Evolutionary conservation across 208 protist species (phyloP), one percentile per base, ranked within the genome.

Genomic region (Polymyxa betae): DNA sequence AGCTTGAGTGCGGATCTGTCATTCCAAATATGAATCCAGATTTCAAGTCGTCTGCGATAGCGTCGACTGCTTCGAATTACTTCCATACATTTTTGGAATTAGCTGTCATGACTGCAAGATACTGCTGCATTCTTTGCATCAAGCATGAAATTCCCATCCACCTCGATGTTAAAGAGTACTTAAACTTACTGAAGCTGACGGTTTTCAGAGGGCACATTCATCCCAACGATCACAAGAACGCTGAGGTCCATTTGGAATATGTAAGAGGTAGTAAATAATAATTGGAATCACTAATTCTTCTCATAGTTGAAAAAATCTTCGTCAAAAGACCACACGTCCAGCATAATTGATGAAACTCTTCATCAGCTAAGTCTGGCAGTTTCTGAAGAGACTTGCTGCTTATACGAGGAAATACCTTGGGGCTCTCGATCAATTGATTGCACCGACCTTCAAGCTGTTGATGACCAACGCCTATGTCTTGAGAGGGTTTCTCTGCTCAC

Each of bases 381-480:
- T 35, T 82, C 72, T 20, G 12, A 12, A 5, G 5, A 5, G n/a
- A n/a, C 5, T 40, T 5, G 16, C 40, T 35, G 35, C 16, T 40
- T 82, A 43, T 82, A 82, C 72, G 72, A 82, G n/a, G 72, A 82
- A 43, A n/a, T 82, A 35, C 5, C 5, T n/a, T 82, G 72, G 72
- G n/a, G n/a, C 5, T 35, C 72, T 5, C 72, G 72, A 43, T 40
- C n/a, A 45, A n/a, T 40, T 20, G 72, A 82, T 16, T 82, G 72
- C 72, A 82, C 72, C 72, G 72, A 82, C 35, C 10, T 45, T 43
- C 72, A 40, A 20, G 72, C 72, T 20, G 10, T 35, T 43, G 72
- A 82, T 35, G 35, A 82, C 16, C 72, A n/a, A 40, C n/a, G 5
- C 40, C 72, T 82, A 35, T 20, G 35, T 82, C n/a, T 82, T 43